Evolutionary conservation across 805 yeast species (phyloP).

Genomic region (Isabelozyma rhagii): DNA sequence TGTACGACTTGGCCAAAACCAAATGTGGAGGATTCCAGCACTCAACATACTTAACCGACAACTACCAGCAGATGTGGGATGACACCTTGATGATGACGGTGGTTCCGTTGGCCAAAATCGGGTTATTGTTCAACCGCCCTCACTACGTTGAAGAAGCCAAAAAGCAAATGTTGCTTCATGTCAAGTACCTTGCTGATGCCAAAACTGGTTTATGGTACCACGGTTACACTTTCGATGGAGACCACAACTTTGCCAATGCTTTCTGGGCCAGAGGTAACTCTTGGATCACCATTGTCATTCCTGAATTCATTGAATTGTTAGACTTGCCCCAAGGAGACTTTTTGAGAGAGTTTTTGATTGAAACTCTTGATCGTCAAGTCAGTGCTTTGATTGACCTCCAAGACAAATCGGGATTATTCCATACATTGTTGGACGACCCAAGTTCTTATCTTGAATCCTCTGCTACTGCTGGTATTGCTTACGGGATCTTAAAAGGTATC

Average conservation of each 20-base stretch:
- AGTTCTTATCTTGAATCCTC: constrained; percentile 27
- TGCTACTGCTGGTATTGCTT: constrained; percentile 36
- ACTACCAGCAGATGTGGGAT: constrained; percentile 27
- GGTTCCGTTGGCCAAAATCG: constrained; percentile 33
- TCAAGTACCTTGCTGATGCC: constrained; percentile 26
- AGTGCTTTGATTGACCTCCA: constrained; percentile 19
- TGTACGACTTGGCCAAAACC: constrained; percentile 24
- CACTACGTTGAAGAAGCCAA: constrained; percentile 32
- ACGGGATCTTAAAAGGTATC: constrained; percentile 29
- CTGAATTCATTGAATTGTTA: constrained; percentile 30
- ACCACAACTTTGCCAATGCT: constrained; percentile 22
- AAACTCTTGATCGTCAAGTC: constrained; percentile 28
- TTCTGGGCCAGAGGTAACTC: constrained; percentile 36
- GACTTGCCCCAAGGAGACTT: constrained; percentile 22
- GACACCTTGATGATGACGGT: constrained; percentile 36
- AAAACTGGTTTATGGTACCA: constrained; percentile 31
- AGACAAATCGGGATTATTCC: constrained; percentile 29
- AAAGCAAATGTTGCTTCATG: constrained; percentile 28
- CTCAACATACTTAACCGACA: constrained; percentile 25
- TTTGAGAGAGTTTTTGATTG: constrained; percentile 21
- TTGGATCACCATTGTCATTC: constrained; percentile 36
- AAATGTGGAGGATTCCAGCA: constrained; percentile 34
- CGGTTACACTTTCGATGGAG: constrained; percentile 28
- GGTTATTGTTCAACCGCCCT: constrained; percentile 22
- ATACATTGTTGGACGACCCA: constrained; percentile 28